Evolutionary conservation across 1,284 basidiomycete species (phyloP), one percentile per base, ranked within the genome.

Genomic region (Vanrija sp.): DNA sequence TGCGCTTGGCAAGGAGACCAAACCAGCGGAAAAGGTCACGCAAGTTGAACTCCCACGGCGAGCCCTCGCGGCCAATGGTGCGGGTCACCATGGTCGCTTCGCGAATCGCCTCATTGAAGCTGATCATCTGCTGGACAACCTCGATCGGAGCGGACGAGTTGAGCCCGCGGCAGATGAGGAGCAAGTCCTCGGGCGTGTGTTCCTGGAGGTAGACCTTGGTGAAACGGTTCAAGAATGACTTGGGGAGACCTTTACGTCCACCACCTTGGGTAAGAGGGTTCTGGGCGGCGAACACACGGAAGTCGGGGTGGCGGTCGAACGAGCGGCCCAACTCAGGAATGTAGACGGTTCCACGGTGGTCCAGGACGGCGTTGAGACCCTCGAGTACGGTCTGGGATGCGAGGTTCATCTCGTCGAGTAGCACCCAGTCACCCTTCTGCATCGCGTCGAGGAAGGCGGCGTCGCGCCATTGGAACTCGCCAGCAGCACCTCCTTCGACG

Each of bases 1-100:
- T 76, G 34, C 70, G 64, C 14, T 70, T 60, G 44, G 77, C 72
- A 9, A 81, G 64, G 19, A 84, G 73, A 6, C 69, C 67, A 49
- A 84, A 77, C 95, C 96, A 98, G 49, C 96, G 85, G 59, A 95
- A 85, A 42, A 98, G 82, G 75, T 99, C 96, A 39, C 96, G 88
- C 51, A 99, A 80, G 71, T 99, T 99, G 80, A 99, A 98, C 72
- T 99, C 96, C 96, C 96, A 99, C 1, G 96, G 96, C 50, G 85
- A 83, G 9, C 96, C 96, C 59, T 89, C 85, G 45, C 86, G 82
- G 6, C 85, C 94, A 68, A 98, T 92, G 1, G 80, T 67, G 28
- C 84, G 83, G 54, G 83, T 83, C 28, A 84, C 72, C 65, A 85
- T 84, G 4, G 88, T 85, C 63, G 87, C 86, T 19, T 86, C 80